phyloP scores from a whole-genome alignment of 139 green algal genomes.

The Ostreobium quekettii region DNA sequence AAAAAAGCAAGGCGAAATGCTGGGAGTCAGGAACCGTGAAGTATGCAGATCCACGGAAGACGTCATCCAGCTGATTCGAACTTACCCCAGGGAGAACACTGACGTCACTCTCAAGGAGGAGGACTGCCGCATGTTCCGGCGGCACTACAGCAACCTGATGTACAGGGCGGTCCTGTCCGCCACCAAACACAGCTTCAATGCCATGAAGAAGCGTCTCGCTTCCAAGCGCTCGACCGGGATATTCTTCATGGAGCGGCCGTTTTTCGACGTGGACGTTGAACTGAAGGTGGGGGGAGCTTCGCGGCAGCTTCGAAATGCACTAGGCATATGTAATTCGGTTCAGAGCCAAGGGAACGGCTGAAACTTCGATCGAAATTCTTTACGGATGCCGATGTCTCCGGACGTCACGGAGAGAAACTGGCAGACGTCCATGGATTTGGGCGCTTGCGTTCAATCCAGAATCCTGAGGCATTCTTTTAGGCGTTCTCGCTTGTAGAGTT shows the following conservation, averaged over 20 bases:
- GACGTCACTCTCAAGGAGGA: slow-evolving; percentile 37
- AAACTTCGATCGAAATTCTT: too few relatives aligned
- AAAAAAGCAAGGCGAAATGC: slow-evolving; percentile 39
- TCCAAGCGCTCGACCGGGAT: slow-evolving; percentile 46
- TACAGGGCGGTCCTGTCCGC: slow-evolving; percentile 67
- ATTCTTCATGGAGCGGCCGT: slow-evolving; percentile 67
- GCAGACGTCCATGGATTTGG: too few relatives aligned
- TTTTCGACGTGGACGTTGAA: slow-evolving; percentile 86
- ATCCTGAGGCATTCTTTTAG: too few relatives aligned
- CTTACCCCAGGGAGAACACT: slow-evolving; percentile 65
- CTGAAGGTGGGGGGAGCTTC: slow-evolving; percentile 44
- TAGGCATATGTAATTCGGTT: neutral
- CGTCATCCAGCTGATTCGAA: slow-evolving; percentile 18
- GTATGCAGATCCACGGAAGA: slow-evolving; percentile 23
- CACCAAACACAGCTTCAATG: slow-evolving; percentile 62
- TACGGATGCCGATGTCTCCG: too few relatives aligned
- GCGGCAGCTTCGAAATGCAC: neutral
- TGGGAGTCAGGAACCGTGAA: slow-evolving; percentile 66
- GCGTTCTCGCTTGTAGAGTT: too few relatives aligned
- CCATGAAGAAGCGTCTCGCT: slow-evolving; percentile 70
- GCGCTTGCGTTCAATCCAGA: too few relatives aligned
- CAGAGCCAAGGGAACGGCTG: neutral
- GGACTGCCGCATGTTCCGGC: slow-evolving; percentile 49
- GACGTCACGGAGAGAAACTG: too few relatives aligned
- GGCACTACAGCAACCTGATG: slow-evolving; percentile 71